Evolutionary conservation across 371 early-diverging fungal species (phyloP), one percentile per base, ranked within the genome.

Genomic region (Rhizopus stolonifer): DNA sequence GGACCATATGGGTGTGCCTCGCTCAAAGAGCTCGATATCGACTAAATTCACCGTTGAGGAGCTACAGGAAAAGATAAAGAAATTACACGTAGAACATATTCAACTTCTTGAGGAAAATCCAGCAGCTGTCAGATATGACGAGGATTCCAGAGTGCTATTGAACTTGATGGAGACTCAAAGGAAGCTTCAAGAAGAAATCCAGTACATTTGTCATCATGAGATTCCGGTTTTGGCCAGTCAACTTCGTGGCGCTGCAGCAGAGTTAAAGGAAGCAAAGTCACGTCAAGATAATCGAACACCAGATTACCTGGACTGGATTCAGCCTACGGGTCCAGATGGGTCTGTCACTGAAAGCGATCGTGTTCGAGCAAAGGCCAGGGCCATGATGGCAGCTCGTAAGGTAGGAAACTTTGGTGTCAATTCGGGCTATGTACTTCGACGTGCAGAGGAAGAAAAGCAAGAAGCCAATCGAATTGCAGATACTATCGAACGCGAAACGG

Each of bases 311-410:
- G 54, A 61, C 0, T 77, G 57, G 46, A 56, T 77, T 43, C 60
- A 67, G 46, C 72, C 77, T 15, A 82, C 84, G 1, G 85, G 85
- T 2, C 84, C 85, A 8, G 81, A 78, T n/a, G 84, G 84, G 11
- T 56, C 70, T 21, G 57, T 82, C 18, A 82, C 84, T 0, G 83
- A 82, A 36, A 72, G 78, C 22, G 86, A 85, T 45, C 72, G 74
- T 46, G 82, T 81, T 47, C 80, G 81, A 43, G 83, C 86, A n/a
- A 83, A 83, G 45, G 86, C 83, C 29, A 80, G 80, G 46, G 78
- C 80, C 1, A 74, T 79, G 79, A 72, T 85, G 81, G 82, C 83
- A 15, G 82, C 80, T 23, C 70, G 80, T 34, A 80, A 76, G 22
- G 66, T 74, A 1, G 77, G 77, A 21, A 53, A 58, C 7, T 49